Evolutionary conservation across 2,329 filamentous ascomycete genomes (phyloP).

Genomic region (Pleoardoris graminearum): DNA sequence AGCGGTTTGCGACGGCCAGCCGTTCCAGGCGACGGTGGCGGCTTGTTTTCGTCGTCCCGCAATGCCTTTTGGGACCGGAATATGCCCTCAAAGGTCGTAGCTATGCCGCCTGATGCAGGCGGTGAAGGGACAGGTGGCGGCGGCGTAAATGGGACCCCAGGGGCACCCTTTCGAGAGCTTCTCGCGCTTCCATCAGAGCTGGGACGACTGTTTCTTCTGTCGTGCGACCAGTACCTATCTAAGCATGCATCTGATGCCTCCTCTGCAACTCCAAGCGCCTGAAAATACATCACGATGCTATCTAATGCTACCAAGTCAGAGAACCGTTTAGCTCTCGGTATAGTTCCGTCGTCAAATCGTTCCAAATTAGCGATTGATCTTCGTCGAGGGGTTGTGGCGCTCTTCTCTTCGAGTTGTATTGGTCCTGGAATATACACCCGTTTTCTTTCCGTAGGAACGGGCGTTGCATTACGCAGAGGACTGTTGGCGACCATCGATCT

Average conservation of each 20-base stretch:
- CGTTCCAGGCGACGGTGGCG: conserved; percentile 5
- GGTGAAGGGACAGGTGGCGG: conserved; percentile 11
- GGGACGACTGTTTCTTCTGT: conserved; percentile 1
- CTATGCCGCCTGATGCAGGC: background rate
- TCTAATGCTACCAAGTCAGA: conserved; percentile 40
- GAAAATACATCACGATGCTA: conserved; percentile 49
- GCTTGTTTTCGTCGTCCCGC: background rate
- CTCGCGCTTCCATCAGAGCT: background rate
- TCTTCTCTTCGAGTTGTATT: conserved; percentile 44
- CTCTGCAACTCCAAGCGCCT: conserved; percentile 43
- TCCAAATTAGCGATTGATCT: conserved; percentile 48
- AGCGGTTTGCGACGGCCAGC: conserved; percentile 5
- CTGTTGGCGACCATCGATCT: background rate
- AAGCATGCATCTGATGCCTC: conserved; percentile 31
- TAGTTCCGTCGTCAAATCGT: conserved; percentile 32
- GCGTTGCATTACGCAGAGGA: background rate
- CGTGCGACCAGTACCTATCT: conserved; percentile 39
- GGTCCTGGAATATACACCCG: conserved; percentile 48
- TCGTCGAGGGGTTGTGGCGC: conserved; percentile 38
- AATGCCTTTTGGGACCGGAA: conserved; percentile 4
- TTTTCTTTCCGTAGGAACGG: conserved; percentile 7
- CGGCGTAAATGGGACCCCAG: conserved; percentile 17
- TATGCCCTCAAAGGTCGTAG: background rate
- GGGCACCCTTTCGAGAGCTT: conserved; percentile 7
- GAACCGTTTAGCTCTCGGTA: conserved; percentile 19